Conservation (phyloP, 805 yeast genomes). For the Spathaspora boniae region DNA sequence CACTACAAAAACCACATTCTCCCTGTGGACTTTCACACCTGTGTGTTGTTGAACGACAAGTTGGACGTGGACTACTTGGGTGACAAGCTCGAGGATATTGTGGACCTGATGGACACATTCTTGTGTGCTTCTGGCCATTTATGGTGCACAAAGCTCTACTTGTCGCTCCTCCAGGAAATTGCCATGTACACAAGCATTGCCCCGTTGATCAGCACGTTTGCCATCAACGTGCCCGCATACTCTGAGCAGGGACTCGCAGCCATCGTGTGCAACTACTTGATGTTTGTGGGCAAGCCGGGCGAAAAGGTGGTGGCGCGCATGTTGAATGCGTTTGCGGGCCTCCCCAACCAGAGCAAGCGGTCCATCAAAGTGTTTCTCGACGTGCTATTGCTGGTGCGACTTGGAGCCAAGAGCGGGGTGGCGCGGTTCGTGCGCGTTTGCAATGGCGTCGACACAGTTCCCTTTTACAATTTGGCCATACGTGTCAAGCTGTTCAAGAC, state of each 20-base stretch:
- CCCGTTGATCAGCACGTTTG: constrained; percentile 31
- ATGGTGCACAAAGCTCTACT: constrained; percentile 29
- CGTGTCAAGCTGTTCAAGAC: constrained; percentile 34
- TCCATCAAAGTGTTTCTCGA: constrained; percentile 17
- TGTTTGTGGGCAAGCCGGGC: constrained; percentile 13
- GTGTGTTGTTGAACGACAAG: constrained; percentile 27
- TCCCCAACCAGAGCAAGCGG: constrained; percentile 6
- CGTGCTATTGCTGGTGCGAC: constrained; percentile 32
- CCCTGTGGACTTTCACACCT: constrained; percentile 33
- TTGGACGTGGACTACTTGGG: constrained; percentile 11
- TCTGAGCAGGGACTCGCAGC: constrained; percentile 20
- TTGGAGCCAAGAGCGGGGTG: constrained; percentile 30
- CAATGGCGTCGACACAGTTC: constrained; percentile 22
- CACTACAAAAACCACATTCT: constrained; percentile 17
- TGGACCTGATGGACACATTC: constrained; percentile 11
- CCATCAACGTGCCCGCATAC: constrained; percentile 12
- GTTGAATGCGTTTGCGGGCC: constrained; percentile 11
- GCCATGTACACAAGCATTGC: constrained; percentile 24
- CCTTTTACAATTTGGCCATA: constrained; percentile 29
- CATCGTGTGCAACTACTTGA: constrained; percentile 23
- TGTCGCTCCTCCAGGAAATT: constrained; percentile 32
- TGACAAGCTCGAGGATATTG: constrained; percentile 11
- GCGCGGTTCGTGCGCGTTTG: constrained; percentile 26
- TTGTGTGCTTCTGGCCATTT: constrained; percentile 13
- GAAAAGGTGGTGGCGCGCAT: constrained; percentile 10